These are phyloP conservation scores for Schizophyllum commune DNA, from an alignment of 1,284 basidiomycete genomes.

Conservation along the genomic window DNA sequence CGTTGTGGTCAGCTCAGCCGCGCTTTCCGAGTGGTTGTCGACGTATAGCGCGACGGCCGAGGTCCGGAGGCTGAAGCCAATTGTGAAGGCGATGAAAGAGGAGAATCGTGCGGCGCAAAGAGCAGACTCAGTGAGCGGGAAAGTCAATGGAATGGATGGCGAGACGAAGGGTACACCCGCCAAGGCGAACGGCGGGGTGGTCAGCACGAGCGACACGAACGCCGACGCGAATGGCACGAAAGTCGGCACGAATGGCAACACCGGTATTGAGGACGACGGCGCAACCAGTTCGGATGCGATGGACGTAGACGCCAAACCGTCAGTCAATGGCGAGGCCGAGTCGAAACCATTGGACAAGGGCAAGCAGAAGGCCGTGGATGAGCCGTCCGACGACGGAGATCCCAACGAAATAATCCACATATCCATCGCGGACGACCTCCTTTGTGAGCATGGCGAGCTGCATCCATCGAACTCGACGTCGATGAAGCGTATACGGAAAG, in stretches of 20 bases:
- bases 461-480: slow-evolving; percentile 46
- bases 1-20: slow-evolving; percentile 50
- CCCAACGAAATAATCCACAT: slow-evolving; percentile 4
- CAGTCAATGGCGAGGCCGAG: no score
- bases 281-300: no score
- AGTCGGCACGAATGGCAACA: no score
- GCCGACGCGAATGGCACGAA: no score
- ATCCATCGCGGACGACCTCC: slow-evolving; percentile 30
- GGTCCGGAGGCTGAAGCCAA: slow-evolving; percentile 11
- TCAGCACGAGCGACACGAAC: no score
- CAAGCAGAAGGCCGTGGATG: neutral
- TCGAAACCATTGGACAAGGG: neutral
- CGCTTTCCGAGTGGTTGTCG: slow-evolving; percentile 55
- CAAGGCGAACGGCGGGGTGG: no score
- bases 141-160: neutral
- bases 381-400: neutral
- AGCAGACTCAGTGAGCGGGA: neutral
- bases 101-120: neutral
- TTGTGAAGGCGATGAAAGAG: slow-evolving; percentile 10
- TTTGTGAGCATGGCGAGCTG: slow-evolving; percentile 53
- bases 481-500: slow-evolving; percentile 60
- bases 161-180: neutral
- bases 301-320: no score
- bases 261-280: no score
- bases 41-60: slow-evolving; percentile 24